Conservation (phyloP, 1,139 yeast genomes). For the Pichia norvegensis region DNA sequence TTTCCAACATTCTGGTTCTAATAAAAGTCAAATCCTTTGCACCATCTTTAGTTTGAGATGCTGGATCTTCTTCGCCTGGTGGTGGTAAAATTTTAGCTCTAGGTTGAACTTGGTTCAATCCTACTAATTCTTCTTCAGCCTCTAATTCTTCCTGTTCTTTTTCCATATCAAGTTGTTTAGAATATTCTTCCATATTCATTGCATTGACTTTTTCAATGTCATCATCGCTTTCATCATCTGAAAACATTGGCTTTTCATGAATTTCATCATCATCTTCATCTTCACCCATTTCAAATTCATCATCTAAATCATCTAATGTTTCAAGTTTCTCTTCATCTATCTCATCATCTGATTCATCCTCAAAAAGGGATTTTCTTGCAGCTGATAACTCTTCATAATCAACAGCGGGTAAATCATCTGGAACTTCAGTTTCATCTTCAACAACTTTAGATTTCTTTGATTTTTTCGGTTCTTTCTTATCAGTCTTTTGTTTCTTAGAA, state of each 20-base stretch:
- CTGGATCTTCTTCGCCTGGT: conserved; percentile 46
- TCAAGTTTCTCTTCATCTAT: conserved; percentile 40
- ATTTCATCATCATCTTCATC: conserved; percentile 38
- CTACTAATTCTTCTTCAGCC: conserved; percentile 66
- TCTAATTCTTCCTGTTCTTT: conserved; percentile 68
- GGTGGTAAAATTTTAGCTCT: conserved; percentile 64
- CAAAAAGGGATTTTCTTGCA: conserved; percentile 71
- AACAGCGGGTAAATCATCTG: conserved; percentile 50
- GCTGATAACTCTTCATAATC: conserved; percentile 55
- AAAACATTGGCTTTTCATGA: conserved; percentile 69
- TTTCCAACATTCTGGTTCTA: conserved; percentile 91
- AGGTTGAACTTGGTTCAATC: conserved; percentile 55
- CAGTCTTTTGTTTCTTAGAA: conserved; percentile 10
- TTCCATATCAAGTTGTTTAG: conserved; percentile 62
- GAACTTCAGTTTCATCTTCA: conserved; percentile 35
- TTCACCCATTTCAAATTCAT: conserved; percentile 24
- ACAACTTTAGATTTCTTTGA: conserved; percentile 25
- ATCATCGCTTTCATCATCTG: conserved; percentile 66
- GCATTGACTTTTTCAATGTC: conserved; percentile 77
- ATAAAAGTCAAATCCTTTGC: conserved; percentile 73
- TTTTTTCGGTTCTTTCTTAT: conserved; percentile 22
- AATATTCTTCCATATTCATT: conserved; percentile 79
- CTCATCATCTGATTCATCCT: conserved; percentile 52
- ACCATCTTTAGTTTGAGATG: conserved; percentile 37
- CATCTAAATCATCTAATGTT: conserved; percentile 45